These are phyloP conservation scores for Ramularia collo-cygni DNA, from an alignment of 2,329 filamentous ascomycete genomes.

Conservation along the genomic window DNA sequence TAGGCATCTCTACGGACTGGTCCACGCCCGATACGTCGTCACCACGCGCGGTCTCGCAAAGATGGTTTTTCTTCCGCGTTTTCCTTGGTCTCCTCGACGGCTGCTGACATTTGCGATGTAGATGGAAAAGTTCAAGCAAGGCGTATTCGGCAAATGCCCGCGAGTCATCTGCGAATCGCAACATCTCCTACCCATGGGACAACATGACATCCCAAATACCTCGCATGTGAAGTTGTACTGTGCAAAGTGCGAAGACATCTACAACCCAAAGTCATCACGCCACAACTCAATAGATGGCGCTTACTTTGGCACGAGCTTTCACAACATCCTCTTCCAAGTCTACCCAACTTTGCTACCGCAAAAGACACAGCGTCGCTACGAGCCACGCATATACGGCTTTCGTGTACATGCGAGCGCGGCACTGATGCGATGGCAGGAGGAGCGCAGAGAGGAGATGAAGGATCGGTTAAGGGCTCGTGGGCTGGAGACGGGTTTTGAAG, in stretches of 20 bases:
- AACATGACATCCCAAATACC: constrained; percentile 78
- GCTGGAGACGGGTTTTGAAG: constrained; percentile 74
- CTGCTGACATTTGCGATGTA: constrained; percentile 35
- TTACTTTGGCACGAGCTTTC: constrained; percentile 96
- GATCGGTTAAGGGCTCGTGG: constrained; percentile 60
- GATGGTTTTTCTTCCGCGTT: constrained; percentile 60
- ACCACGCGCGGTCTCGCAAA: constrained; percentile 89
- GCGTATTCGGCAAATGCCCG: constrained; percentile 95
- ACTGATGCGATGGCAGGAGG: constrained; percentile 84
- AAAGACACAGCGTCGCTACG: constrained; percentile 80
- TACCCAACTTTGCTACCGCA: constrained; percentile 83
- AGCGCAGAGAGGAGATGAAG: constrained; percentile 74
- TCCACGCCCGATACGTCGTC: constrained; percentile 94
- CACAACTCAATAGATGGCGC: constrained; percentile 94
- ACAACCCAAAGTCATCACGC: constrained; percentile 96
- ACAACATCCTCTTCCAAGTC: constrained; percentile 98
- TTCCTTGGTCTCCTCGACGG: not conserved
- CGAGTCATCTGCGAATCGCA: constrained; percentile 92
- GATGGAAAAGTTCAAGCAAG: constrained; percentile 99
- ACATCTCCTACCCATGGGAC: constrained; percentile 88
- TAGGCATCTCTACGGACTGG: constrained; percentile 87
- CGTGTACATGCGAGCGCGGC: constrained; percentile 86
- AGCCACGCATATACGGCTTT: constrained; percentile 90
- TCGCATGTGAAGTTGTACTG: constrained; percentile 97
- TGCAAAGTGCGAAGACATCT: constrained; percentile 92